Base-by-base conservation (phyloP, 2,329 filamentous ascomycete species). In the Alternaria sp. region DNA sequence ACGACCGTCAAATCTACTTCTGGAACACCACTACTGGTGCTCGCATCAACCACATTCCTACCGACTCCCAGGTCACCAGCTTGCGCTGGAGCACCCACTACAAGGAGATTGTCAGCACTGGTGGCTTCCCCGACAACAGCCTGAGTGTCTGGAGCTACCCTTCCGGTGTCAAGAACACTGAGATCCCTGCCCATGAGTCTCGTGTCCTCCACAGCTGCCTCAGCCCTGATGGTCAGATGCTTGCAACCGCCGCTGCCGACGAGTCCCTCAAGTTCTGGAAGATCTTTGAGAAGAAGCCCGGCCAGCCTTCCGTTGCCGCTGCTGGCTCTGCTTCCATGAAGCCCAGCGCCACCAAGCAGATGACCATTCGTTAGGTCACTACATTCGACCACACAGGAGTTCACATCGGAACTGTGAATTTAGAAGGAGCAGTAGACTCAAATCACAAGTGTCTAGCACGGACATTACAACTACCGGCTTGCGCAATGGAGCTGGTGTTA, bases 251-350 rank as follows among this genome's bases (percentile, higher is more conserved):
- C 62, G 90, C 94, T 71, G 94, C 94, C 38, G 95, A 99, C 74
- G 95, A 99, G 85, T 94, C 91, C 76, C 86, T 99, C 80, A 99
- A 99, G 84, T 99, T 99, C 86, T 99, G 95, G 95, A 99, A 99
- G 89, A 87, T 99, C 72, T 99, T 99, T 76, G 95, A 99, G 87
- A 97, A 97, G 88, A 98, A 97, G 88, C 85, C 94, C 18, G 93
- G 93, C 60, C 83, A 87, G 62, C 87, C 89, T 52, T 87, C 88
- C 49, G 77, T 85, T 32, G 84, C 89, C 55, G 86, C 87, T 69
- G 86, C 89, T 59, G 89, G 88, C 64, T 84, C 90, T 61, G 90
- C 90, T 51, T 87, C 87, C 80, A 94, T 94, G 83, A 93, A 84
- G 76, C 79, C 91, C 57, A 89, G 92, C 74, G 91, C 94, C 86